Evolutionary conservation across 108 stramenopile species (phyloP), one percentile per base, ranked within the genome.

Genomic region (Cafeteria roenbergensis): DNA sequence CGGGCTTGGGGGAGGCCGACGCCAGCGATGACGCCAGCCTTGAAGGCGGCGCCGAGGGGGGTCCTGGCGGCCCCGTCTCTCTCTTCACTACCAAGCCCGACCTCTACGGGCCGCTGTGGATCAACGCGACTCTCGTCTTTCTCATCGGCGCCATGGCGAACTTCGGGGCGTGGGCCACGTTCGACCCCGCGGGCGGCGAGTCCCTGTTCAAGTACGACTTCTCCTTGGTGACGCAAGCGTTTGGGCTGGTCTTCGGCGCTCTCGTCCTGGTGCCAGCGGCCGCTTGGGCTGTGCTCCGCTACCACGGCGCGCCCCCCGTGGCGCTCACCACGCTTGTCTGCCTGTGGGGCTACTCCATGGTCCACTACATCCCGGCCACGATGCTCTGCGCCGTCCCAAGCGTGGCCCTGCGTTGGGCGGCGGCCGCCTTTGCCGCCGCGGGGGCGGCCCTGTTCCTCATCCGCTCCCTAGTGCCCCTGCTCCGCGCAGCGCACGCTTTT

Each of bases 21-120:
- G n/a, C n/a, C n/a, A n/a, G n/a, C n/a, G 63, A 63, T 25, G 48
- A 26, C 17, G n/a, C n/a, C n/a, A n/a, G n/a, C n/a, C n/a, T n/a
- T n/a, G n/a, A n/a, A n/a, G n/a, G n/a, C n/a, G n/a, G n/a, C n/a
- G n/a, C n/a, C n/a, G n/a, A n/a, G n/a, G n/a, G n/a, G n/a, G n/a
- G n/a, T n/a, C n/a, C n/a, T n/a, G n/a, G n/a, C n/a, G n/a, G n/a
- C n/a, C n/a, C n/a, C n/a, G n/a, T n/a, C n/a, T n/a, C n/a, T n/a
- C n/a, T n/a, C n/a, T n/a, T n/a, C n/a, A n/a, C n/a, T n/a, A n/a
- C n/a, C n/a, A 22, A 37, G 0, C 63, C 63, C 20, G 67, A 68
- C 50, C 58, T 68, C 17, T 68, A 68, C 60, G 67, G 21, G 25
- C 67, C 67, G 29, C 34, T 68, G 25, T 68, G 67, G 67, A 38